Conservation (phyloP, 164 flowering plant genomes). For the Aristolochia californica region DNA sequence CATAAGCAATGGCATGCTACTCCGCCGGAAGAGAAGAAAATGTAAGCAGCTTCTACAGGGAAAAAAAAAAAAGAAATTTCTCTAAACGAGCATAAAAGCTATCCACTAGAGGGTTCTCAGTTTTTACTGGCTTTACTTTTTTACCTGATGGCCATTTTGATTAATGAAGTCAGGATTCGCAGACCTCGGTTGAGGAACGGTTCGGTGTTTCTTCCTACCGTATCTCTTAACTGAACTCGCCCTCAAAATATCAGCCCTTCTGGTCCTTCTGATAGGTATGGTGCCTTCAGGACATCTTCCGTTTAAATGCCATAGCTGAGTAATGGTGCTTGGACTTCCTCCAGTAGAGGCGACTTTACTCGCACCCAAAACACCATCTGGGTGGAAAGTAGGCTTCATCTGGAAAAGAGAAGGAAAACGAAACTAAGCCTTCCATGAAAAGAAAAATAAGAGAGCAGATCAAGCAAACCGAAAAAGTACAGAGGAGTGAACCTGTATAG, state of each 20-base stretch:
- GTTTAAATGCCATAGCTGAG: constrained; percentile 78
- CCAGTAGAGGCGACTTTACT: constrained; percentile 36
- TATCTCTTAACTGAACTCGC: constrained; percentile 88
- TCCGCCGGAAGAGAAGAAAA: constrained; percentile 8
- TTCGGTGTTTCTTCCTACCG: constrained; percentile 72
- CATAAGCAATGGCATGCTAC: constrained; percentile 96
- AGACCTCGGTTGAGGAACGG: constrained; percentile 69
- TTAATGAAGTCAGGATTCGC: constrained; percentile 72
- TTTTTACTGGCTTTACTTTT: not conserved
- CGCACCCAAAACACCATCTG: constrained; percentile 69
- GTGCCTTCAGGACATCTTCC: constrained; percentile 83
- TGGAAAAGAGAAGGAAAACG: constrained; percentile 14
- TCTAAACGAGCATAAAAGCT: not conserved
- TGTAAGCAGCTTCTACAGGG: constrained; percentile 2
- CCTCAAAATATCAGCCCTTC: constrained; percentile 65
- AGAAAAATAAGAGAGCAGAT: not conserved
- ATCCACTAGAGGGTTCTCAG: too few species aligned
- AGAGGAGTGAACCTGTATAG: constrained; percentile 49
- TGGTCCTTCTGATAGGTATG: constrained; percentile 83
- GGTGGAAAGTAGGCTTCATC: constrained; percentile 76
- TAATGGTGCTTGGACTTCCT: constrained; percentile 25
- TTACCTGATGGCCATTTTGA: constrained; percentile 94
- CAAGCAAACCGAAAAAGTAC: not conserved
- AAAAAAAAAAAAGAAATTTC: constrained; percentile 3
- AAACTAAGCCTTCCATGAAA: not conserved